Percentiles rank a stretch among this genome's conserved stretches.
phyloP scores from a whole-genome alignment of 2,329 filamentous ascomycete genomes.

The Thermomyces lanuginosus region DNA sequence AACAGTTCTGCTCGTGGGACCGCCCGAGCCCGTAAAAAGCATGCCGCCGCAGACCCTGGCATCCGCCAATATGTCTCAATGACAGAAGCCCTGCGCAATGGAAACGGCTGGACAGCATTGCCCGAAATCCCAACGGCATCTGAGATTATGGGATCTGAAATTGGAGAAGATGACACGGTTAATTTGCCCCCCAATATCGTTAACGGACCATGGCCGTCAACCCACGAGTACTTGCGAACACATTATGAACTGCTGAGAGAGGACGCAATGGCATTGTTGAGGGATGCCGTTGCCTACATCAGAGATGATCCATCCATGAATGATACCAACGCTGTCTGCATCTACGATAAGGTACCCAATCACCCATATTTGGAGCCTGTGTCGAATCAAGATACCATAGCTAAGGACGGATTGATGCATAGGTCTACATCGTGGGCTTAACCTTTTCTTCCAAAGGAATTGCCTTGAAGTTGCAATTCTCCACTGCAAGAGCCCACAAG shows the following conservation, averaged over 20 bases:
- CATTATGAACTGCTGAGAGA: conserved; percentile 65
- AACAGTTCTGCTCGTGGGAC: not conserved
- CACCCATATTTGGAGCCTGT: too few species aligned
- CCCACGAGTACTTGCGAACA: conserved; percentile 49
- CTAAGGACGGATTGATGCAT: not conserved
- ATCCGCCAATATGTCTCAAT: conserved; percentile 16
- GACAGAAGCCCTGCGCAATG: conserved; percentile 4
- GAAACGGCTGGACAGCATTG: conserved; percentile 18
- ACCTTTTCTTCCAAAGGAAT: conserved; percentile 47
- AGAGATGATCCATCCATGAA: conserved; percentile 35
- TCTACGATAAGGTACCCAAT: conserved; percentile 50
- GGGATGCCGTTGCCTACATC: conserved; percentile 47
- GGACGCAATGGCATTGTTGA: conserved; percentile 53
- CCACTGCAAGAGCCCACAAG: conserved; percentile 46
- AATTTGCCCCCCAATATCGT: conserved; percentile 38
- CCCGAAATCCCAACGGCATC: conserved; percentile 25
- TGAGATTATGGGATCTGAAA: conserved; percentile 21
- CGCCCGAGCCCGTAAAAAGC: too few species aligned
- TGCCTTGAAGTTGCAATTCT: conserved; percentile 55
- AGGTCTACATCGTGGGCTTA: conserved; percentile 53
- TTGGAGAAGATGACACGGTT: conserved; percentile 13
- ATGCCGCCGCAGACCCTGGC: conserved; percentile 12
- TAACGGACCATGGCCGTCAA: conserved; percentile 41
- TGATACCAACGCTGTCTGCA: conserved; percentile 42
- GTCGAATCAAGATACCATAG: too few species aligned